Base-by-base conservation (phyloP, 495 filamentous ascomycete genomes). In the Cercophora sp. region DNA sequence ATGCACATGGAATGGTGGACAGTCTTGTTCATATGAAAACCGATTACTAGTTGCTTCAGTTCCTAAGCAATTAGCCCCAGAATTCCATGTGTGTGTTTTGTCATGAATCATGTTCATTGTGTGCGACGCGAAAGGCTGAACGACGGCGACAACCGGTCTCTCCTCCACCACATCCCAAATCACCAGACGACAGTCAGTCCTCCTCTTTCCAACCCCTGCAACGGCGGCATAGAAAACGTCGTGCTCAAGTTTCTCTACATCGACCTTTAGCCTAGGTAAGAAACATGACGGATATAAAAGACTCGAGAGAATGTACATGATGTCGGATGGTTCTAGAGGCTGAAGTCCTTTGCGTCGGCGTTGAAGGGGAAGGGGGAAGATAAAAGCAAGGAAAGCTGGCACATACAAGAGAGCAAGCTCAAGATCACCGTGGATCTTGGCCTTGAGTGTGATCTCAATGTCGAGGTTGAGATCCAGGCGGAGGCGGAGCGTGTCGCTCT, bases 341-440 rank as follows among this genome's bases (percentile, higher is more conserved):
- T 56, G 54, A 47, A 37, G 31, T 34, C 35, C 35, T 22, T 41
- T 15, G 55, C 40, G 58, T 52, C 49, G 52, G 54, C 36, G 64
- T 49, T 57, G 39, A 35, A 22, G 32, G 36, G 20, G 29, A 25
- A 11, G 26, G 8, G 22, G 31, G 29, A 11, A 42, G 22, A 59
- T 57, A 35, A 39, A 25, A 36, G 23, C 3, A 35, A 34, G 51
- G 36, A 43, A 34, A 29, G 27, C 55, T n/a, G 24, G 46, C 35
- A 70, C 86, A 77, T 74, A 92, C 89, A 96, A 78, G 61, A 96
- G 77, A 51, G 86, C 87, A 54, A 96, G 65, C 29, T 86, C 88
- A 55, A 95, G 73, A 77, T 95, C 91, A 68, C 91, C 89, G 60
- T 92, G 87, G 68, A 96, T 92, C 75, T 88, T 91, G 19, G 91